A percentile compares a stretch with the other conserved stretches of the same genome.
Evolutionary conservation across 2,329 filamentous ascomycete genomes (phyloP).

Genomic region (Epichloe sylvatica): DNA sequence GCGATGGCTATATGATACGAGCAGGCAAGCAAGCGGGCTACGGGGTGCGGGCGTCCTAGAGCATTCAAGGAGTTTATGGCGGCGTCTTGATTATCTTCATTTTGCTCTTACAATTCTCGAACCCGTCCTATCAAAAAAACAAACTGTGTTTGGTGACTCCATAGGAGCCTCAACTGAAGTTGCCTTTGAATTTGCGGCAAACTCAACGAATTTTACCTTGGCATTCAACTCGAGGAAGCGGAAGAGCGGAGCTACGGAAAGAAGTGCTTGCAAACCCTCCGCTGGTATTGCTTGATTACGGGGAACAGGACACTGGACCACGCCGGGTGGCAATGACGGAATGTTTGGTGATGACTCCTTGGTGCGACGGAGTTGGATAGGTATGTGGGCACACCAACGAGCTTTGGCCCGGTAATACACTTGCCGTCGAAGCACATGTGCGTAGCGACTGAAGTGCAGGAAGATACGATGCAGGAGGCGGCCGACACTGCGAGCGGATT

Average conservation of each 20-base stretch:
- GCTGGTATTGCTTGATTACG: not conserved
- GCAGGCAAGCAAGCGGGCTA: conserved; percentile 1
- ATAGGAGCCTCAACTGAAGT: not conserved
- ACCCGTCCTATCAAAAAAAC: not conserved
- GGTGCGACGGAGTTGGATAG: conserved; percentile 1
- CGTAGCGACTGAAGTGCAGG: not conserved
- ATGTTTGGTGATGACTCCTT: conserved; percentile 3
- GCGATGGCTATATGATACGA: conserved; percentile 8
- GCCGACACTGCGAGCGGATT: not conserved
- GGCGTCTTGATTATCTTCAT: not conserved
- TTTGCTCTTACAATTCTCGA: not conserved
- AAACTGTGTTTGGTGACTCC: not conserved
- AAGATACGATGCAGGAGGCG: not conserved
- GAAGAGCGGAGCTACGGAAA: too few relatives aligned
- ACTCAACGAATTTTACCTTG: too few relatives aligned
- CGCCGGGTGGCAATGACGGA: conserved; percentile 1
- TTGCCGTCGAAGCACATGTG: not conserved
- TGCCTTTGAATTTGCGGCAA: not conserved
- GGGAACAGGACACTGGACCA: not conserved
- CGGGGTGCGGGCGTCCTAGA: conserved; percentile 11
- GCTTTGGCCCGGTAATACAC: not conserved
- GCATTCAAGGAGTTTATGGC: conserved; percentile 9
- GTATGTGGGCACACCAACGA: not conserved
- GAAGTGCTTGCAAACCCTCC: not conserved
- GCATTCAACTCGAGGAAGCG: not conserved